Evolutionary conservation across 2,329 filamentous ascomycete genomes (phyloP), one percentile per base, ranked within the genome.

Genomic region (Diplodia seriata): DNA sequence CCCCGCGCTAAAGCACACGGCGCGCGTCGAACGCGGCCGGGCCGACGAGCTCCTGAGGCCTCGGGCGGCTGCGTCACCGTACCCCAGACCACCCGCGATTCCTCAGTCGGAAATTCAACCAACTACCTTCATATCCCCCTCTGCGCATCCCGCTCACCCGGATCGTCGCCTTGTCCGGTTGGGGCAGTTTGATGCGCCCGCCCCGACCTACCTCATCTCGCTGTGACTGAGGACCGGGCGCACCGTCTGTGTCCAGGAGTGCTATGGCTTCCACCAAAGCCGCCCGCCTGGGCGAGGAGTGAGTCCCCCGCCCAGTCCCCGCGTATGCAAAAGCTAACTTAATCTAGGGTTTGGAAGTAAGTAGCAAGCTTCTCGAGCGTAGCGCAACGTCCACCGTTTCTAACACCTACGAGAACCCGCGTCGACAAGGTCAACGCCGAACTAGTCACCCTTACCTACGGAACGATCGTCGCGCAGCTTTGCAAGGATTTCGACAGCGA

Each of bases 401-500:
- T 49, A 38, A 68, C 57, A 29, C 50, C 59, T 62, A 36, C 55
- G 78, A 98, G 94, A 83, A 96, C 92, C 69, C 91, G 93, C 76
- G 91, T 97, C 76, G 94, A 98, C 82, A 98, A 98, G 82, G 93
- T 98, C 83, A 97, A 97, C 81, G 93, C 95, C 71, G 95, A 99
- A 83, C 87, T 99, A 70, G 94, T 99, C 64, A 97, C 94, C 55
- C 87, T 99, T 75, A 99, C 95, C 38, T 99, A 99, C 80, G 95
- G 95, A 76, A 98, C 95, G 29, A 96, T 99, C 71, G 95, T 99
- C 68, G 92, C 93, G 68, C 94, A 98, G 79, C 85, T 99, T 72
- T 98, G 94, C 84, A 94, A 94, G 80, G 95, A 99, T 83, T 97
- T 94, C 78, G 93, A 97, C 74, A 90, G 88, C 74, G 93, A 98